Percentiles rank a stretch among this genome's conserved stretches.
phyloP scores from a whole-genome alignment of 2,329 filamentous ascomycete species.

The Phaeosphaeria sp. region DNA sequence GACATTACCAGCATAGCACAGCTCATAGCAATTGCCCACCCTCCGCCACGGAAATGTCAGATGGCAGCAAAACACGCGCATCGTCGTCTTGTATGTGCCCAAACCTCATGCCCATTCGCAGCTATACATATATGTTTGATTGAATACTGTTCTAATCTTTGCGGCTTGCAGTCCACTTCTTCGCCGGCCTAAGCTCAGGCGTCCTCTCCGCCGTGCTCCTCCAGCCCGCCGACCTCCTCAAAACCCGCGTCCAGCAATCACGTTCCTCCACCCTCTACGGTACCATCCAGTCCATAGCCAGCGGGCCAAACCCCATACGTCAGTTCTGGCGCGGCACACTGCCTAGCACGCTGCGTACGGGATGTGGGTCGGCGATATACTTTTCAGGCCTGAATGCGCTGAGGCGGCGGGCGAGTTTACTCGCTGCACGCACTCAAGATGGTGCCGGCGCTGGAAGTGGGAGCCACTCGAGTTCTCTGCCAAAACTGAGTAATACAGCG shows the following conservation, averaged over 20 bases:
- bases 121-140: too few relatives aligned
- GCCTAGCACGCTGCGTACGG: conserved; percentile 91
- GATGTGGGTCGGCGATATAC: conserved; percentile 91
- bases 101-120: too few relatives aligned
- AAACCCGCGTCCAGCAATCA: conserved; percentile 93
- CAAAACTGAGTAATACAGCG: conserved; percentile 80
- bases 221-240: conserved; percentile 94
- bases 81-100: conserved; percentile 56
- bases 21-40: conserved; percentile 28
- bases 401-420: conserved; percentile 66
- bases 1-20: neutral
- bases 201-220: conserved; percentile 87
- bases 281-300: conserved; percentile 73
- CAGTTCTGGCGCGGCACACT: conserved; percentile 91
- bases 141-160: too few relatives aligned
- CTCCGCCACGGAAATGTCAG: conserved; percentile 56
- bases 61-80: conserved; percentile 57
- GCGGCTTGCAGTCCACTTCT: conserved; percentile 69
- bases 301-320: conserved; percentile 69
- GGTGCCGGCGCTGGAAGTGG: conserved; percentile 17
- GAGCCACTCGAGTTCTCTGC: conserved; percentile 71
- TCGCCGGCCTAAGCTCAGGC: conserved; percentile 86
- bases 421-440: conserved; percentile 20
- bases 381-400: conserved; percentile 87
- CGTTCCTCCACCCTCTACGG: conserved; percentile 69